These are phyloP conservation scores for Malus fusca DNA, from an alignment of 306 rosid genomes.

Conservation along the genomic window DNA sequence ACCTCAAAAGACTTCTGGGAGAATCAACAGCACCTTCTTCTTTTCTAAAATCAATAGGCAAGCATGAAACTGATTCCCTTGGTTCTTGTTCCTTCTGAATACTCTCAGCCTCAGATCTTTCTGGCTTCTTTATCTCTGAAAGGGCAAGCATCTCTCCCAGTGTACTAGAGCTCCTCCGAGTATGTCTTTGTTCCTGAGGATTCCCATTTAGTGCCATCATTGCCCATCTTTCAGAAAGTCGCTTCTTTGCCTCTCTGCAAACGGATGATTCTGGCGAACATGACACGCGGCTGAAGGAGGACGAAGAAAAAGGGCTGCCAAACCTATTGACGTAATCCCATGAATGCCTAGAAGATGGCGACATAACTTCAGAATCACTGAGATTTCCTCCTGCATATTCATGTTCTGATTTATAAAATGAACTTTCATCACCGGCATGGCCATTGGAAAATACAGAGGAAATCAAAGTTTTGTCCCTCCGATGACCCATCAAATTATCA, in stretches of 20 bases:
- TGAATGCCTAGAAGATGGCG: slow-evolving; percentile 73
- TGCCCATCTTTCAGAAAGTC: slow-evolving; percentile 93
- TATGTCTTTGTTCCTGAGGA: slow-evolving; percentile 50
- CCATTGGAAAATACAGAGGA: slow-evolving; percentile 75
- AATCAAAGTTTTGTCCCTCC: slow-evolving; percentile 47
- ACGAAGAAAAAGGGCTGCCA: slow-evolving; percentile 62
- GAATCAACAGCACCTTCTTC: slow-evolving; percentile 36
- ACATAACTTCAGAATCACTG: slow-evolving; percentile 67
- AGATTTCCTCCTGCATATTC: slow-evolving; percentile 58
- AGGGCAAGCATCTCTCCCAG: slow-evolving; percentile 96
- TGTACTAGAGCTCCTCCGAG: slow-evolving; percentile 60
- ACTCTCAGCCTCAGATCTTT: slow-evolving; percentile 31
- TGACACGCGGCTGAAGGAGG: slow-evolving; percentile 60
- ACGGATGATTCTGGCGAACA: slow-evolving; percentile 90
- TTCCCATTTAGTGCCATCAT: slow-evolving; percentile 53
- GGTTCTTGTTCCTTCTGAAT: slow-evolving; percentile 37
- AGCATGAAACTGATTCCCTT: slow-evolving; percentile 39
- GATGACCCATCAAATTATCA: slow-evolving; percentile 46
- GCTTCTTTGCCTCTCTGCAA: slow-evolving; percentile 88
- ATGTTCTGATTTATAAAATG: slow-evolving; percentile 64
- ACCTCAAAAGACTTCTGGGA: slow-evolving; percentile 60
- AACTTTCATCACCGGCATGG: slow-evolving; percentile 75
- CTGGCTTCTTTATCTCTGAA: slow-evolving; percentile 50
- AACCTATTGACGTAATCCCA: slow-evolving; percentile 63
- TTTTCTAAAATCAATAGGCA: slow-evolving; percentile 32